Conservation (phyloP, 306 rosid species). For the Cucumis sativus region Cucumber_9930_V3 NC_026658.2:15362001-15362500, state of each 20-base stretch:
- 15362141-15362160: slow-evolving; percentile 65
- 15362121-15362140: slow-evolving; percentile 78
- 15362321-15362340: slow-evolving; percentile 41
- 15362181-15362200: slow-evolving; percentile 52
- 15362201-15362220: slow-evolving; percentile 70
- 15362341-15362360: slow-evolving; percentile 39
- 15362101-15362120: slow-evolving; percentile 62
- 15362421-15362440: slow-evolving; percentile 56
- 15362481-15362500: slow-evolving; percentile 62
- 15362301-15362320: slow-evolving; percentile 75
- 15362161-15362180: slow-evolving; percentile 46
- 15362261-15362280: slow-evolving; percentile 29
- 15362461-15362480: slow-evolving; percentile 66
- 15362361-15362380: slow-evolving; percentile 65
- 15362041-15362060: slow-evolving; percentile 86
- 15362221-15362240: slow-evolving; percentile 49
- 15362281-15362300: slow-evolving; percentile 34
- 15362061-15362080: slow-evolving; percentile 66
- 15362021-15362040: slow-evolving; percentile 97
- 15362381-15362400: slow-evolving; percentile 39
- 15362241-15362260: slow-evolving; percentile 62
- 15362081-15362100: slow-evolving; percentile 72
- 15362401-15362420: slow-evolving; percentile 56
- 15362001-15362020: slow-evolving; percentile 65
- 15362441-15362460: slow-evolving; percentile 56